Evolutionary conservation across 495 filamentous ascomycete species (phyloP).

Genomic region (Aspergillus incahuasiensis): DNA sequence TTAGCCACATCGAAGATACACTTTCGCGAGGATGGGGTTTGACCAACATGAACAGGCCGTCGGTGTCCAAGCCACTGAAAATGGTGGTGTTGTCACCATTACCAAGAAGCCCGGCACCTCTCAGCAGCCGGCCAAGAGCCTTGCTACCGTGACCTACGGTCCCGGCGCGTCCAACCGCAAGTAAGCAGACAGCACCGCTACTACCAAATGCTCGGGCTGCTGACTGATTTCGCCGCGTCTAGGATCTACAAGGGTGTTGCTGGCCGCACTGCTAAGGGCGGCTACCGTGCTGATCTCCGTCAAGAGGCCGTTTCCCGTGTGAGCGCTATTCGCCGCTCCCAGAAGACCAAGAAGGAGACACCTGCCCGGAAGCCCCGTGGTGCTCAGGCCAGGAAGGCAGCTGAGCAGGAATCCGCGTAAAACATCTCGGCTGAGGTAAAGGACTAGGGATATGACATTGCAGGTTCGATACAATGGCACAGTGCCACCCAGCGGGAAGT

Average conservation of each 20-base stretch:
- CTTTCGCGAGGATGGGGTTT: conserved; percentile 1
- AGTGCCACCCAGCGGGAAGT: conserved; percentile 26
- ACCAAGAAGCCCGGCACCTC: conserved; percentile 73
- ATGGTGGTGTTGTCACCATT: conserved; percentile 67
- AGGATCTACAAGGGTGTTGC: conserved; percentile 89
- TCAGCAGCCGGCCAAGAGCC: conserved; percentile 62
- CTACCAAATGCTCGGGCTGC: neutral
- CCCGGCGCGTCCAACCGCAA: conserved; percentile 68
- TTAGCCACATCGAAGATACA: conserved; percentile 16
- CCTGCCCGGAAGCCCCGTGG: conserved; percentile 73
- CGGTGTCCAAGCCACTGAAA: conserved; percentile 62
- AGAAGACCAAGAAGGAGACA: conserved; percentile 71
- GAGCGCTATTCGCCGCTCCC: conserved; percentile 75
- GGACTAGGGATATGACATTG: conserved; percentile 15
- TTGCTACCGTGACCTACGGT: conserved; percentile 60
- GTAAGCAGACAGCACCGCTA: conserved; percentile 61
- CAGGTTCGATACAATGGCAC: conserved; percentile 20
- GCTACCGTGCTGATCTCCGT: conserved; percentile 84
- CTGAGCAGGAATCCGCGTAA: conserved; percentile 49
- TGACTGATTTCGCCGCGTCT: conserved; percentile 3
- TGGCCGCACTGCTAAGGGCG: conserved; percentile 69
- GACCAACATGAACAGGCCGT: conserved; percentile 59
- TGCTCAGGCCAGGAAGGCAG: conserved; percentile 73
- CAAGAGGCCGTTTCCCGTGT: conserved; percentile 82
- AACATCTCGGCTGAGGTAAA: conserved; percentile 6